Evolutionary conservation across 495 filamentous ascomycete species (phyloP).

Genomic region (Xylaria castorea): DNA sequence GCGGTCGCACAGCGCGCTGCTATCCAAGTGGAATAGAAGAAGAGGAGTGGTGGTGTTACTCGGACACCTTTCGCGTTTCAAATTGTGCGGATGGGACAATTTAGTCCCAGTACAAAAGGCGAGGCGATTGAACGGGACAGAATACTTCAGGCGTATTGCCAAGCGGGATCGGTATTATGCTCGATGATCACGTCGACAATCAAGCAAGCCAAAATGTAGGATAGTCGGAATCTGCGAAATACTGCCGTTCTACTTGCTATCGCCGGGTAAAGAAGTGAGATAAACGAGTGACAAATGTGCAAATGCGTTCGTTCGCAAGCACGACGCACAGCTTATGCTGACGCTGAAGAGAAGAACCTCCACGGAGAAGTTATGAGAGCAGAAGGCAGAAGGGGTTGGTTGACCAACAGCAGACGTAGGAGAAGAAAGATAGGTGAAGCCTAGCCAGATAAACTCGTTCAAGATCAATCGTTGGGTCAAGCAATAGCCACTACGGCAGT

Average conservation of each 20-base stretch:
- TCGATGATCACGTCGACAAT: conserved; percentile 15
- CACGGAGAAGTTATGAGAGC: not conserved
- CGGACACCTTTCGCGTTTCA: conserved; percentile 44
- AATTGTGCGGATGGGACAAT: conserved; percentile 35
- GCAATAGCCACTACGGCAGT: conserved; percentile 9
- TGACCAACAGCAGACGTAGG: not conserved
- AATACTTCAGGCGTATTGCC: conserved; percentile 18
- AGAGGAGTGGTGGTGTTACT: conserved; percentile 34
- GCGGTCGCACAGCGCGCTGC: conserved; percentile 31
- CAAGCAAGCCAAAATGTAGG: conserved; percentile 13
- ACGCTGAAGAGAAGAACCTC: not conserved
- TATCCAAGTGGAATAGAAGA: conserved; percentile 32
- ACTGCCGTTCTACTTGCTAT: conserved; percentile 10
- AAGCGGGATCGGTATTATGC: conserved; percentile 7
- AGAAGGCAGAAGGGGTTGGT: not conserved
- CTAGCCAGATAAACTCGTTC: not conserved
- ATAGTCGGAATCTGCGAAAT: conserved; percentile 39
- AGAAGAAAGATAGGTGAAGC: conserved; percentile 11
- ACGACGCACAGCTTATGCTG: not conserved
- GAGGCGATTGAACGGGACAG: conserved; percentile 19
- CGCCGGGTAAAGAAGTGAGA: conserved; percentile 23
- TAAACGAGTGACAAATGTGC: conserved; percentile 33
- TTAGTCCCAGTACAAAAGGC: conserved; percentile 2
- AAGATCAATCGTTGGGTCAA: conserved; percentile 11
- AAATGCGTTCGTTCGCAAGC: conserved; percentile 17